These are phyloP conservation scores for Fusarium nygamai DNA, from an alignment of 2,329 filamentous ascomycete genomes.

Conservation along the genomic window DNA sequence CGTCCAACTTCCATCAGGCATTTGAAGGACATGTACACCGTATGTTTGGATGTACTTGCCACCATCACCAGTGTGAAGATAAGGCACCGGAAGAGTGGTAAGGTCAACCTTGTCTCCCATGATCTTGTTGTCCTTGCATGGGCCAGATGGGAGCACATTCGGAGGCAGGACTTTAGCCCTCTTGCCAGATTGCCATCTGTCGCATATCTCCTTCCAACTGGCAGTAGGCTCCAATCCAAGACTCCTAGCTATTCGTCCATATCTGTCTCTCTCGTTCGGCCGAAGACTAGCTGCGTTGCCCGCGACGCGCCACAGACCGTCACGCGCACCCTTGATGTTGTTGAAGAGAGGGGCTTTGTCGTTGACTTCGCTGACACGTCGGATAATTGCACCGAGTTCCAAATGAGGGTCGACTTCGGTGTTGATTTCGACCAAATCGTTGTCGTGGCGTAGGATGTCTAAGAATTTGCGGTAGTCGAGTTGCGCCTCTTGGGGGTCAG, in stretches of 20 bases:
- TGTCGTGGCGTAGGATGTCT: slow-evolving; percentile 42
- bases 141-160: slow-evolving; percentile 41
- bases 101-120: slow-evolving; percentile 39
- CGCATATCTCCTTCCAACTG: not conserved
- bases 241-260: slow-evolving; percentile 54
- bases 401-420: slow-evolving; percentile 54
- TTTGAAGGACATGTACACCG: slow-evolving; percentile 58
- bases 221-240: slow-evolving; percentile 41
- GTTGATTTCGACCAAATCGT: slow-evolving; percentile 56
- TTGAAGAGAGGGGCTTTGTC: slow-evolving; percentile 61
- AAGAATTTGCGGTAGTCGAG: slow-evolving; percentile 25
- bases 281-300: slow-evolving; percentile 54
- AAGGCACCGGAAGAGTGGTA: slow-evolving; percentile 51
- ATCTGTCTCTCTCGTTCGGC: slow-evolving; percentile 43
- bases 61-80: slow-evolving; percentile 56
- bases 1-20: slow-evolving; percentile 58
- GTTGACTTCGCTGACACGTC: slow-evolving; percentile 55
- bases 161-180: slow-evolving; percentile 41
- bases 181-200: not conserved
- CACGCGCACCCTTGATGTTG: slow-evolving; percentile 56
- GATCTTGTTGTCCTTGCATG: slow-evolving; percentile 19
- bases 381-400: slow-evolving; percentile 57
- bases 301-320: slow-evolving; percentile 57
- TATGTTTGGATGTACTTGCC: slow-evolving; percentile 63
- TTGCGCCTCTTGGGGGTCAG: slow-evolving; percentile 2